Conservation (phyloP, 106 monocot genomes). For the Phalaenopsis equestris region DNA sequence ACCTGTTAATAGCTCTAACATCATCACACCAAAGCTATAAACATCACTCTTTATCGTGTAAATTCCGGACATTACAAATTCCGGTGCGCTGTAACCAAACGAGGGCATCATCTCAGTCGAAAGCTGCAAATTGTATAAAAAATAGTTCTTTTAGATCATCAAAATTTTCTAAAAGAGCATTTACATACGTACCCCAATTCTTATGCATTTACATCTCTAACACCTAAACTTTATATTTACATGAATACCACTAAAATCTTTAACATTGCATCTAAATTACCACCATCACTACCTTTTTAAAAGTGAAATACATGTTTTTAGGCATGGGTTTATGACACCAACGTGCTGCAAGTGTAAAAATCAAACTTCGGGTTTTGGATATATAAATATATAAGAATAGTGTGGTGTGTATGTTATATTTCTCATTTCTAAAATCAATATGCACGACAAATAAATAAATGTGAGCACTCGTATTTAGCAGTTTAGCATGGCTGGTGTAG, state of each 20-base stretch:
- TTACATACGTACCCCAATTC: no score
- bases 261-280: no score
- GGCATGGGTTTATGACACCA: no score
- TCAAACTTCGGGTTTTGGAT: no score
- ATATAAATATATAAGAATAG: no score
- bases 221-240: no score
- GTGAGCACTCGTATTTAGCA: background rate
- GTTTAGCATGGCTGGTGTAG: background rate
- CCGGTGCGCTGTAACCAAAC: conserved; percentile 93
- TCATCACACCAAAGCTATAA: conserved; percentile 88
- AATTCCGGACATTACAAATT: conserved; percentile 83
- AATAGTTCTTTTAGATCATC: conserved; percentile 1
- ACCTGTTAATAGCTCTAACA: conserved; percentile 87
- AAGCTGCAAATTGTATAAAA: conserved; percentile 24
- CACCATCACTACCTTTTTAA: no score
- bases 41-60: conserved; percentile 94
- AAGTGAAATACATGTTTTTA: no score
- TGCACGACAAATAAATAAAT: background rate
- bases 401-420: no score
- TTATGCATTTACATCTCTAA: no score
- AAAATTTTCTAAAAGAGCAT: background rate
- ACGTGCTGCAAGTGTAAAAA: no score
- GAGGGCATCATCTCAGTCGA: conserved; percentile 73
- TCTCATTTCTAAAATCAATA: background rate
- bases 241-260: no score